Evolutionary conservation across 2,329 filamentous ascomycete species (phyloP).

Genomic region (Phialocephala subalpina): DNA sequence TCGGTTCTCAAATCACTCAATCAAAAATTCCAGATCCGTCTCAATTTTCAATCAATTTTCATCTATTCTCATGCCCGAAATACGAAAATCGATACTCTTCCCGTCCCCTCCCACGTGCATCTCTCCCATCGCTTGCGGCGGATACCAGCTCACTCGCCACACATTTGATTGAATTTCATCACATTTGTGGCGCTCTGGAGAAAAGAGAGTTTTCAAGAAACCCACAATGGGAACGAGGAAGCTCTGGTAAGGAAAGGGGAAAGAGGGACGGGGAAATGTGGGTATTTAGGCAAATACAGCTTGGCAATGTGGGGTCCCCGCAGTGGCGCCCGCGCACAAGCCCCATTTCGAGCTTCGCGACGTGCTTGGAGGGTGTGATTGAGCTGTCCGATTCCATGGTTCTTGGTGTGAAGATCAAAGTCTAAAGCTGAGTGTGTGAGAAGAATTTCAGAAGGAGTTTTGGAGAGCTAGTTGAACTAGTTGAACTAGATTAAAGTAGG

Average conservation of each 20-base stretch:
- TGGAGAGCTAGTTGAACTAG: neutral
- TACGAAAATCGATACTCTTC: neutral
- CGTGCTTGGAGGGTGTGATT: neutral
- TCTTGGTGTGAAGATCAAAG: no score
- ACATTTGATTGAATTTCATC: neutral
- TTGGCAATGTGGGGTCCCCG: constrained; percentile 5
- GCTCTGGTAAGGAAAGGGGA: neutral
- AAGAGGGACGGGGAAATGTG: neutral
- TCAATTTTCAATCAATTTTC: neutral
- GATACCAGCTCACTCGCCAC: neutral
- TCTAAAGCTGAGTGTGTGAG: neutral
- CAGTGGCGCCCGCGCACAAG: neutral
- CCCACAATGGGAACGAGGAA: neutral
- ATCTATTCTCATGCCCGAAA: constrained; percentile 1
- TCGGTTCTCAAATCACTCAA: neutral
- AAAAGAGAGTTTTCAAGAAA: no score
- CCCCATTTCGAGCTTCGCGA: neutral
- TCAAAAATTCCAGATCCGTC: neutral
- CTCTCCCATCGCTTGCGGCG: no score
- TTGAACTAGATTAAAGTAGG: neutral
- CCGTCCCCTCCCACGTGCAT: neutral
- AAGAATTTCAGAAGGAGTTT: neutral
- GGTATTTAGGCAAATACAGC: neutral
- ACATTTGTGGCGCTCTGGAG: neutral
- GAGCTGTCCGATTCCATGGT: neutral